Conservation (phyloP, 768 basidiomycete genomes). For the Lentinula sp. region DNA sequence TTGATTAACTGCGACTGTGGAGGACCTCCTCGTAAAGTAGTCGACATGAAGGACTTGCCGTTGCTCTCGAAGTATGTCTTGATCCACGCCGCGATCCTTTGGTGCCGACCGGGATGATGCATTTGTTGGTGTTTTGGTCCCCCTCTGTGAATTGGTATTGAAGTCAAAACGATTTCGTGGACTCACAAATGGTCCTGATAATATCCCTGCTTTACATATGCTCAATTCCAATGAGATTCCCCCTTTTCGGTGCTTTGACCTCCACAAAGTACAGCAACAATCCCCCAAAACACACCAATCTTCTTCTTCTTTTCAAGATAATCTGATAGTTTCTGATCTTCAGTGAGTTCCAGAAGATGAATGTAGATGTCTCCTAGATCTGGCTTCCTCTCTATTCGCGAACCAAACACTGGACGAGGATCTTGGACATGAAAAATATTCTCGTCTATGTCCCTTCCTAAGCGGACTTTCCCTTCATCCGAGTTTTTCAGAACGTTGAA, state of each 20-base stretch:
- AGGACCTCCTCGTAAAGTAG: neutral
- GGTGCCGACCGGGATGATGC: no score
- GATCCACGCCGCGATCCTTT: neutral
- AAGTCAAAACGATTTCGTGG: neutral
- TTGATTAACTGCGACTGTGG: neutral
- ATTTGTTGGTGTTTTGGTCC: neutral
- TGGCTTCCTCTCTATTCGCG: no score
- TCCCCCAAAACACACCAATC: neutral
- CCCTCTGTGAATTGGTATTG: no score
- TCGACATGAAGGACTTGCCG: neutral
- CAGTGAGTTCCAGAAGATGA: neutral
- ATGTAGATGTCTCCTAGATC: no score
- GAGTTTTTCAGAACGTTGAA: neutral
- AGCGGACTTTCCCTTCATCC: no score
- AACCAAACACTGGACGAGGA: no score
- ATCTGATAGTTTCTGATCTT: neutral
- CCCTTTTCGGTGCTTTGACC: neutral
- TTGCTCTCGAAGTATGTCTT: neutral
- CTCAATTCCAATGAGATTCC: neutral
- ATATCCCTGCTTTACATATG: neutral
- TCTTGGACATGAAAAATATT: no score
- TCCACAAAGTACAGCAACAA: neutral
- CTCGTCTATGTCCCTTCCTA: no score
- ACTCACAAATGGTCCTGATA: neutral
- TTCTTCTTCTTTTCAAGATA: neutral